Evolutionary conservation across 148 eudicot species (phyloP).

Genomic region (Tetragonia tetragonoides): DNA sequence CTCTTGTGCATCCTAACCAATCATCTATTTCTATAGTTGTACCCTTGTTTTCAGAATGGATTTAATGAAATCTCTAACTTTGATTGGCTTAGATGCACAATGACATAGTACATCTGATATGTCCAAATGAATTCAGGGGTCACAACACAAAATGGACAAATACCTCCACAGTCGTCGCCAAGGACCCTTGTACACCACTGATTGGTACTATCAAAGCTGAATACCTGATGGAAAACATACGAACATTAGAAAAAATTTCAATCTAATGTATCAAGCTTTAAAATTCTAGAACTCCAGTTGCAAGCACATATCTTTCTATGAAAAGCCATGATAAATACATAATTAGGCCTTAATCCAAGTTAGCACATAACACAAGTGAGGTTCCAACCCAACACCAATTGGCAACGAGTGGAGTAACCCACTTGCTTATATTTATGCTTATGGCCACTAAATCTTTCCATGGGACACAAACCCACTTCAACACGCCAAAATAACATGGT

Average conservation of each 20-base stretch:
- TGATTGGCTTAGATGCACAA: neutral
- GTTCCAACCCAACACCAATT: no score
- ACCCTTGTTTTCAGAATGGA: neutral
- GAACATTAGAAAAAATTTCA: neutral
- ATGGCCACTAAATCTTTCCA: no score
- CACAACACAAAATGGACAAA: conserved; percentile 12
- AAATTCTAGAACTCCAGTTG: neutral
- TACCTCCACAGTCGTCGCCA: conserved; percentile 81
- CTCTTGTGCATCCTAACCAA: neutral
- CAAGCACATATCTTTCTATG: neutral
- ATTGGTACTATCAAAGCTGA: conserved; percentile 33
- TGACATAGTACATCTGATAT: neutral
- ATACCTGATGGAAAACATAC: conserved; percentile 42
- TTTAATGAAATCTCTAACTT: neutral
- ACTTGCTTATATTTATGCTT: no score
- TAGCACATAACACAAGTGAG: neutral
- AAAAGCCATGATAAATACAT: no score
- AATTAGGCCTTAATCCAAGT: no score
- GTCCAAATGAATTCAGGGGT: neutral
- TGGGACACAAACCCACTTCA: no score
- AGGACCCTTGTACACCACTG: conserved; percentile 51
- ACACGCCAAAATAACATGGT: neutral
- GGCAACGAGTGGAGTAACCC: no score
- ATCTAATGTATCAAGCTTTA: neutral
- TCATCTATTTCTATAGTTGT: neutral